Evolutionary conservation across 371 early-diverging fungal species (phyloP), one percentile per base, ranked within the genome.

Genomic region (Chytridium lagenaria): DNA sequence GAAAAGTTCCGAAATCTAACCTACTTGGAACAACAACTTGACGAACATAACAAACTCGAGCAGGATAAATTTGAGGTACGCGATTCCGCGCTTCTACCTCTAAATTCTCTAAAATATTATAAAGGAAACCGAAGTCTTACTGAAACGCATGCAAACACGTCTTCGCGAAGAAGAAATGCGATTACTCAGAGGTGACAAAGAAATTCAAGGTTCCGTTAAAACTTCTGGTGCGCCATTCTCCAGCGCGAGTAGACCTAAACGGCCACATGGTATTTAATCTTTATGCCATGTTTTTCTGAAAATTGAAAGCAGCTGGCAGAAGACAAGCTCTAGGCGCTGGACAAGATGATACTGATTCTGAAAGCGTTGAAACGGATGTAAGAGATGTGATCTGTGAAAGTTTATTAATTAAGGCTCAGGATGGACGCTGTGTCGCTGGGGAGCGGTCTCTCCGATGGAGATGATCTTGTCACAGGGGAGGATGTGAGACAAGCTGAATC

Each of bases 161-260:
- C 70, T 84, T 7, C 66, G 80, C 26, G 84, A 86, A 73, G 86
- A 86, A 68, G 86, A 86, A 72, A 71, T 83, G 75, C 64, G 76
- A 38, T 57, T 84, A 44, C 67, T 86, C 16, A 67, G 82, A 0
- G 86, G 82, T 1, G 86, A 84, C 22, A 80, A 77, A 44, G 79
- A 85, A 28, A 76, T 80, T 19, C 68, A 70, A 15, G 72, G 66
- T 0, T 26, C 63, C 10, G 59, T 74, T 23, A 51, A 40, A 19
- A 12, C 26, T 34, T n/a, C 26, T 3, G 30, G 50, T 16, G 28
- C 30, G 36, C n/a, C n/a, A n/a, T n/a, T n/a, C n/a, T 22, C 5
- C n/a, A 10, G 49, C 22, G 49, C 26, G 15, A 34, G 66, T 7
- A 1, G 67, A 3, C 73, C 70, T 0, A 64, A 70, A 23, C 33